Percentiles rank a stretch among this genome's conserved stretches.
Evolutionary conservation across 2,329 filamentous ascomycete species (phyloP).

Genomic region (Nemania serpens): DNA sequence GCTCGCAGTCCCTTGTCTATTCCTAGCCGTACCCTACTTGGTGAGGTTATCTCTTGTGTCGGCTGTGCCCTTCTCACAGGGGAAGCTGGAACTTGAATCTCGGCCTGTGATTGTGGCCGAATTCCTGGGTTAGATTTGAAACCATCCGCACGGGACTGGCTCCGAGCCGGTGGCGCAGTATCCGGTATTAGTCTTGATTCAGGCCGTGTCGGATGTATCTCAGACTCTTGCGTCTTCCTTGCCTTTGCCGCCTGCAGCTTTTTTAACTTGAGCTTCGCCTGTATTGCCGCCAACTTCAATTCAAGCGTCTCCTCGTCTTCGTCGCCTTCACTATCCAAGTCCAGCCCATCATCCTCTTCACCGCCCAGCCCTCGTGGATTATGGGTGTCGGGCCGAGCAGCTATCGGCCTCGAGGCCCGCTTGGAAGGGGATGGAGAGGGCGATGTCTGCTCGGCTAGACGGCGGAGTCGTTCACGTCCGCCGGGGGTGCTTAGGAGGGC

Average conservation of each 20-base stretch:
- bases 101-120: slow-evolving; percentile 41
- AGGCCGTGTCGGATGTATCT: slow-evolving; percentile 17
- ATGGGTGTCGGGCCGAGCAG: slow-evolving; percentile 33
- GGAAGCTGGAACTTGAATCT: slow-evolving; percentile 75
- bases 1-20: slow-evolving; percentile 87
- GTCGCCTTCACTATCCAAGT: slow-evolving; percentile 49
- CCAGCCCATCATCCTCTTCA: slow-evolving; percentile 40
- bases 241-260: slow-evolving; percentile 73
- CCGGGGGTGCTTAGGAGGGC: slow-evolving; percentile 71
- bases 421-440: slow-evolving; percentile 71
- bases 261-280: slow-evolving; percentile 86
- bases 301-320: slow-evolving; percentile 84
- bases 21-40: slow-evolving; percentile 77
- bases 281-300: slow-evolving; percentile 84
- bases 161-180: slow-evolving; percentile 26
- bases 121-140: slow-evolving; percentile 23
- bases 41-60: slow-evolving; percentile 67
- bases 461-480: slow-evolving; percentile 75
- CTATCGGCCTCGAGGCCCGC: slow-evolving; percentile 44
- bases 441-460: slow-evolving; percentile 67
- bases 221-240: slow-evolving; percentile 34
- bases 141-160: slow-evolving; percentile 29
- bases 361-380: slow-evolving; percentile 19
- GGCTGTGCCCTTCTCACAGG: slow-evolving; percentile 66
- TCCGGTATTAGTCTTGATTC: slow-evolving; percentile 29